Base-by-base conservation (phyloP, 805 yeast genomes). In the Sporopachydermia lactativora region DNA sequence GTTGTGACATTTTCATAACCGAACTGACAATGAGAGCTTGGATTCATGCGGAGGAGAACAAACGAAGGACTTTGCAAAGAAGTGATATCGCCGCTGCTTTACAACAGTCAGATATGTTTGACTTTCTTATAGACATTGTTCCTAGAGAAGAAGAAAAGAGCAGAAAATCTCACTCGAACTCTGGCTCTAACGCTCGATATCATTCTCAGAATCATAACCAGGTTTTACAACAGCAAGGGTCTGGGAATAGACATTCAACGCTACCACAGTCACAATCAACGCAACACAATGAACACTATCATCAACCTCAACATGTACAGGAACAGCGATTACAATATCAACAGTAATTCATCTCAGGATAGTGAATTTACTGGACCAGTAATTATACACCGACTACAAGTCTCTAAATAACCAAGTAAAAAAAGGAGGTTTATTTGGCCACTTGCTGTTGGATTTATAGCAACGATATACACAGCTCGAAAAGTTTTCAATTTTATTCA, bases 1-100 rank as follows among this genome's bases (percentile, higher is more conserved):
- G 97, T 1, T 92, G 98, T 61, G 99, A 92, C 57, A 78, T 92
- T 28, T 92, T 92, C 60, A 89, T 92, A 50, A 88, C 98, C 1
- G 99, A 92, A 58, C 65, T 92, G 42, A 88, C 99, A 11, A 88
- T 92, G 96, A 70, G 99, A 43, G 96, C 98, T 4, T 92, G 98
- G 98, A 85, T 92, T 46, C 96, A 88, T 52, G 96, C 97, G 2
- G 97, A 92, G 59, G 96, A 85, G 53, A 84, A 84, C 62, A 92
- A 92, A 56, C 72, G 99, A 49, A 65, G 99, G 45, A 92, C 99
- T 3, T 64, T 92, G 44, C 99, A 92, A 58, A 82, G 86, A 53
- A 76, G 85, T 1, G 99, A 92, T 55, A 86, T 92, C 46, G 95
- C 96, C 2, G 92, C 92, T 14, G 98, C 98, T 1, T 65, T 94